Base-by-base conservation (phyloP, 1,284 basidiomycete species). In the Tilletia setariae region DNA sequence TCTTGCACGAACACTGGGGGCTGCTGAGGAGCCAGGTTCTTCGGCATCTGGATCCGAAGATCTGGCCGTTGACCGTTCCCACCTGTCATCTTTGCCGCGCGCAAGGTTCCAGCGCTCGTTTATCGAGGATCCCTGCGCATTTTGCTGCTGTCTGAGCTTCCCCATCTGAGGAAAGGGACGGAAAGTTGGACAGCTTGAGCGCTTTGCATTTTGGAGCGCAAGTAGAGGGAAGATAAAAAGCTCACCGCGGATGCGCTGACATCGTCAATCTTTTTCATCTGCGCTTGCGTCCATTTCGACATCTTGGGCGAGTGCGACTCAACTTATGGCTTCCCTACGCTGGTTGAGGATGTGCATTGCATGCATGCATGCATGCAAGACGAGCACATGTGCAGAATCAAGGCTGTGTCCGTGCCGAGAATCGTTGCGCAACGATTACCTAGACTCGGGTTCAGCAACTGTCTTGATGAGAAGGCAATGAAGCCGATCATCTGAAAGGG, bases 251-350 rank as follows among this genome's bases (percentile, higher is more conserved):
- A 13, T 19, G 56, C 56, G 56, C 56, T 40, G 32, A 40, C 56
- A 40, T 61, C 56, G 56, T 61, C 56, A 21, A 61, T 32, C 30
- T 61, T 61, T 21, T 61, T 61, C 56, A 61, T 61, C 56, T 61
- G 56, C 28, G 56, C 56, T 61, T 61, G 56, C 9, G 56, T 61
- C 56, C 56, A 61, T 15, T 61, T 61, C 28, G 56, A 61, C 56
- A 61, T 61, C 16, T 13, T 40, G 56, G 25, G 46, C 46, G 46
- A 6, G 46, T 49, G 46, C 6, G 16, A 6, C 6, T 4, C 19
- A n/a, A 6, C 19, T 49, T 6, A 16, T n/a, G 46, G 6, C 19
- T 49, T 19, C 6, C 21, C 19, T 49, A 11, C 46, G 6, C 19
- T 6, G 46, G 6, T 1, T 59, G 53, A 30, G n/a, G 53, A 25